phyloP scores from a whole-genome alignment of 352 stramenopile genomes.

The Phytophthora sp. region DNA sequence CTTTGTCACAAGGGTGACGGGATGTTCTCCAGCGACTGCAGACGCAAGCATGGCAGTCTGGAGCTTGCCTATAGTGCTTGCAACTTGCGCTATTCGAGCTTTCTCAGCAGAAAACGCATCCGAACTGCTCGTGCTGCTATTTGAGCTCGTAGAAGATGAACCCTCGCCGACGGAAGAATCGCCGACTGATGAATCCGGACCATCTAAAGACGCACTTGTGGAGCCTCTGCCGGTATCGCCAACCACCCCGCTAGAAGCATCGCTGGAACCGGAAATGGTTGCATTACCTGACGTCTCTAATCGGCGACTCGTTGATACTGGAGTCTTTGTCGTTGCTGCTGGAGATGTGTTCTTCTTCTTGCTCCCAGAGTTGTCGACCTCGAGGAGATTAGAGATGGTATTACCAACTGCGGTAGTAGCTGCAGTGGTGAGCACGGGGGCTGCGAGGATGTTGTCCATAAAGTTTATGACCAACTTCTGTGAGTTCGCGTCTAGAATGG shows the following conservation, averaged over 20 bases:
- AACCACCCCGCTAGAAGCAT: not conserved
- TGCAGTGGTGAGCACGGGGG: conserved; percentile 56
- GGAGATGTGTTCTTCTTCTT: conserved; percentile 15
- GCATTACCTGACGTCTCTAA: conserved; percentile 11
- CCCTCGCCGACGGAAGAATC: not conserved
- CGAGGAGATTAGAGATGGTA: conserved; percentile 70
- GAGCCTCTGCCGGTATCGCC: not conserved
- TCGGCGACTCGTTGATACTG: conserved; percentile 6
- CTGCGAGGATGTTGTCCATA: conserved; percentile 60
- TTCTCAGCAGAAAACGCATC: conserved; percentile 42
- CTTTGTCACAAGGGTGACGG: conserved; percentile 64
- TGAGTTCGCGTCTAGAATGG: conserved; percentile 52
- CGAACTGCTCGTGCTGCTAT: conserved; percentile 3
- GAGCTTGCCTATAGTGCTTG: conserved; percentile 62
- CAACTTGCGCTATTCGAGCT: conserved; percentile 40
- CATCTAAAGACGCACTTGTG: not conserved
- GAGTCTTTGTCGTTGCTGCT: not conserved
- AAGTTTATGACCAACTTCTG: conserved; percentile 60
- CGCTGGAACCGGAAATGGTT: conserved; percentile 9
- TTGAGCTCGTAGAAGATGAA: not conserved
- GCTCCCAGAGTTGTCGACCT: conserved; percentile 38
- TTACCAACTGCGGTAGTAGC: conserved; percentile 55
- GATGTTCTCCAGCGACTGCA: conserved; percentile 52
- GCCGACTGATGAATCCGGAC: not conserved
- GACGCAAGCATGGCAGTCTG: conserved; percentile 49